Percentiles rank a stretch among this genome's conserved stretches.
Conservation (phyloP, 768 basidiomycete species). For the Lactarius quietus region DNA sequence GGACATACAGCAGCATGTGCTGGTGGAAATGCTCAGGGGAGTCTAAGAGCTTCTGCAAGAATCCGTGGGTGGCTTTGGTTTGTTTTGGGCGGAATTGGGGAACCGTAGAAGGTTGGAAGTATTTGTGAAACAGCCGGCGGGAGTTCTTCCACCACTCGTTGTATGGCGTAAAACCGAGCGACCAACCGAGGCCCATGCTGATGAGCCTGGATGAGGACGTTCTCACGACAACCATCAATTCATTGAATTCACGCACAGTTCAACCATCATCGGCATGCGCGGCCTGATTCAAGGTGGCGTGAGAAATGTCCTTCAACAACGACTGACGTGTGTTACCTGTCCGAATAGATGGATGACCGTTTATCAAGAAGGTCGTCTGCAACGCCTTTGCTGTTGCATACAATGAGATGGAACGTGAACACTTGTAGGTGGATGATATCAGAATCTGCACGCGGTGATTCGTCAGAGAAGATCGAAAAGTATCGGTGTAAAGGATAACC, state of each 20-base stretch:
- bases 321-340: slow-evolving; percentile 18
- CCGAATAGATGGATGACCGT: slow-evolving; percentile 39
- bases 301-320: neutral
- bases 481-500: neutral
- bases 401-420: slow-evolving; percentile 30
- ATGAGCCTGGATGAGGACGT: neutral
- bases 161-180: slow-evolving; percentile 32
- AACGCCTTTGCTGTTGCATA: slow-evolving; percentile 36
- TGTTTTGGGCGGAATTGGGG: slow-evolving; percentile 33
- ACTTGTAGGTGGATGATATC: slow-evolving; percentile 33
- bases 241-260: slow-evolving; percentile 13
- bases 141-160: slow-evolving; percentile 35
- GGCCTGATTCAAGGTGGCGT: slow-evolving; percentile 10
- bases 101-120: slow-evolving; percentile 27
- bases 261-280: slow-evolving; percentile 25
- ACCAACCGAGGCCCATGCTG: slow-evolving; percentile 27
- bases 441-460: slow-evolving; percentile 25
- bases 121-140: slow-evolving; percentile 33
- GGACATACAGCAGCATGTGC: slow-evolving; percentile 37
- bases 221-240: neutral
- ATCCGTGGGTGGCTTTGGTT: slow-evolving; percentile 31
- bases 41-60: slow-evolving; percentile 35
- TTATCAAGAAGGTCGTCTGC: slow-evolving; percentile 39
- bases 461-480: neutral
- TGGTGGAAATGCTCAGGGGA: slow-evolving; percentile 34